Evolutionary conservation across 176 grass and related monocot species (phyloP).

Genomic region (Calamus simplicifolius): DNA sequence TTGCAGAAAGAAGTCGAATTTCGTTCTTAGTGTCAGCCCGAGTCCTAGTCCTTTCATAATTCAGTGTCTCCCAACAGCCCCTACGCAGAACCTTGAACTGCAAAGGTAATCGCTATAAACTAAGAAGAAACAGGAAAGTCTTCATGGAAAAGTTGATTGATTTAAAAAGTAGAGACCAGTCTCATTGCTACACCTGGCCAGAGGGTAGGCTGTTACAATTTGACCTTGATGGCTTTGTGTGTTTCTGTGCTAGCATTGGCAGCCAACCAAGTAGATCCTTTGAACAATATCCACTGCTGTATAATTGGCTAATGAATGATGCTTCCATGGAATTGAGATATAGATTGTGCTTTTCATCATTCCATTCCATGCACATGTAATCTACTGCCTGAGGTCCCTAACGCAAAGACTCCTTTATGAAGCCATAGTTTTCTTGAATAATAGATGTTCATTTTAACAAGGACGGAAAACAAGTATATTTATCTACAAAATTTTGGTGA

Average conservation of each 20-base stretch:
- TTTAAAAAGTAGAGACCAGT: no score
- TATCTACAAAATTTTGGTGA: no score
- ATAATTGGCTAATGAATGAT: slow-evolving; percentile 53
- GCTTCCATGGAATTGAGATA: slow-evolving; percentile 72
- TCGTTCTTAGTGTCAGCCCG: neutral
- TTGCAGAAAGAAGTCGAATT: neutral
- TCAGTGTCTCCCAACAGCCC: neutral
- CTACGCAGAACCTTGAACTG: slow-evolving; percentile 2
- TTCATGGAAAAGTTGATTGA: no score
- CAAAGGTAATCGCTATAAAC: neutral
- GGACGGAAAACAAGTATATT: no score
- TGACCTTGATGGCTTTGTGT: no score
- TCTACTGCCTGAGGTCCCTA: slow-evolving; percentile 33
- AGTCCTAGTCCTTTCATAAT: slow-evolving; percentile 1
- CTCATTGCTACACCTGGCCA: no score
- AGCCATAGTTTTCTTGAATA: no score
- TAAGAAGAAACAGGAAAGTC: no score
- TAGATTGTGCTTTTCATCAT: slow-evolving; percentile 68
- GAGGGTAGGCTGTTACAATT: no score
- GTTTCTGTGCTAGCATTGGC: no score
- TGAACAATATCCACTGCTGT: slow-evolving; percentile 23
- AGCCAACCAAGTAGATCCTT: slow-evolving; percentile 14
- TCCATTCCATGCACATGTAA: slow-evolving; percentile 56
- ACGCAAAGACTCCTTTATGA: no score
- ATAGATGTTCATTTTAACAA: no score